Evolutionary conservation across 2,329 filamentous ascomycete species (phyloP).

Genomic region (Lasiodiplodia hormozganensis): DNA sequence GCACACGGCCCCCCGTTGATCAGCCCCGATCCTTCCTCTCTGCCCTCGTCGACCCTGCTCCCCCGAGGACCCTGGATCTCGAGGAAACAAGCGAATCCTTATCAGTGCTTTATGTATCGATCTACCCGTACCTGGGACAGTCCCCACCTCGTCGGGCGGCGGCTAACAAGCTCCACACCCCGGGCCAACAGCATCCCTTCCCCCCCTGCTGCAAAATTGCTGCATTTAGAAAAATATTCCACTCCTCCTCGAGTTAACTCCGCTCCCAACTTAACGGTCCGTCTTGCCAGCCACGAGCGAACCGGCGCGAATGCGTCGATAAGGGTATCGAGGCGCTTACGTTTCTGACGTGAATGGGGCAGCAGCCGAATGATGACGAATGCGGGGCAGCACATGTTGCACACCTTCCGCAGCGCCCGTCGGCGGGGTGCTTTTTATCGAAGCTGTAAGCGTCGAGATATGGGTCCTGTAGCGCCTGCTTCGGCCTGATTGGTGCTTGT

Average conservation of each 20-base stretch:
- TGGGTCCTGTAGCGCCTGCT: background rate
- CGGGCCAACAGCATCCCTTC: background rate
- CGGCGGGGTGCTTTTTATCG: background rate
- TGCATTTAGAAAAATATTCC: slow-evolving; percentile 26
- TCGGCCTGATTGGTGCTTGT: background rate
- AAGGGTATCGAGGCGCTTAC: background rate
- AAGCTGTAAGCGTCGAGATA: background rate
- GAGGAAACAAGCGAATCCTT: background rate
- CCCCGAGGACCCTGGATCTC: background rate
- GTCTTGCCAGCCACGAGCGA: background rate
- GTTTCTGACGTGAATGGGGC: background rate
- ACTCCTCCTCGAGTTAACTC: background rate
- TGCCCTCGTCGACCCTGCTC: too few species aligned
- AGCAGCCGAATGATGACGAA: background rate
- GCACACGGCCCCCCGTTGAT: background rate
- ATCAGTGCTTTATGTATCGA: slow-evolving; percentile 2
- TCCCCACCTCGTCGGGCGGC: background rate
- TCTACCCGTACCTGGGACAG: background rate
- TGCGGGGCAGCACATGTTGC: background rate
- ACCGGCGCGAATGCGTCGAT: background rate
- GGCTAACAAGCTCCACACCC: background rate
- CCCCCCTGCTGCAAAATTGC: slow-evolving; percentile 1
- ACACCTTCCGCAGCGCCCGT: background rate
- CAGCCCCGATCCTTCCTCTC: background rate
- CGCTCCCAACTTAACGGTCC: background rate